Evolutionary conservation across 805 yeast genomes (phyloP).

Genomic region (Kodamaea leandrae): DNA sequence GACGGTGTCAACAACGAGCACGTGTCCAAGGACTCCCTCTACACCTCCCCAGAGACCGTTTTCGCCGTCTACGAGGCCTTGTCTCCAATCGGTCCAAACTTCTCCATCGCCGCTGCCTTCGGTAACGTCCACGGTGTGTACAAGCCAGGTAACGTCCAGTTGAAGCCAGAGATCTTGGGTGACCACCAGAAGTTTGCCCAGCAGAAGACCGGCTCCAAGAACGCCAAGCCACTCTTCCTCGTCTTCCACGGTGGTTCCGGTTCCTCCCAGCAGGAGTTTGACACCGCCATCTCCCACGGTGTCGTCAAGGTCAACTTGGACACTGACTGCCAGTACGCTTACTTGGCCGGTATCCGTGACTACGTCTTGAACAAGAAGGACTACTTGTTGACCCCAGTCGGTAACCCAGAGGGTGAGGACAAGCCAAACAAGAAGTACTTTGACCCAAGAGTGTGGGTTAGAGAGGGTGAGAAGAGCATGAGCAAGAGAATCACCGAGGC

Average conservation of each 20-base stretch:
- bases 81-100: slow-evolving; percentile 89
- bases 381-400: slow-evolving; percentile 83
- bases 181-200: slow-evolving; percentile 92
- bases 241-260: slow-evolving; percentile 99
- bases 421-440: slow-evolving; percentile 99
- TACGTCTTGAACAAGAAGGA: slow-evolving; percentile 95
- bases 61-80: slow-evolving; percentile 88
- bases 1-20: slow-evolving; percentile 99
- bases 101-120: slow-evolving; percentile 99
- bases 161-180: slow-evolving; percentile 90
- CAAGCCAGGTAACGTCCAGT: slow-evolving; percentile 97
- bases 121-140: slow-evolving; percentile 99
- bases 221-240: slow-evolving; percentile 78
- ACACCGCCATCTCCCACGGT: slow-evolving; percentile 87
- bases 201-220: slow-evolving; percentile 53
- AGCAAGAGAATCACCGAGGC: slow-evolving; percentile 78
- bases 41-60: slow-evolving; percentile 95
- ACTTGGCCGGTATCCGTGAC: slow-evolving; percentile 96
- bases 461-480: slow-evolving; percentile 99
- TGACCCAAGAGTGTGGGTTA: slow-evolving; percentile 99
- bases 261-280: slow-evolving; percentile 87
- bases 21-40: slow-evolving; percentile 80
- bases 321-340: slow-evolving; percentile 98
- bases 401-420: slow-evolving; percentile 99
- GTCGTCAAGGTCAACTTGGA: slow-evolving; percentile 99